phyloP scores from a whole-genome alignment of 148 eudicot genomes.

The Chenopodium album region DNA sequence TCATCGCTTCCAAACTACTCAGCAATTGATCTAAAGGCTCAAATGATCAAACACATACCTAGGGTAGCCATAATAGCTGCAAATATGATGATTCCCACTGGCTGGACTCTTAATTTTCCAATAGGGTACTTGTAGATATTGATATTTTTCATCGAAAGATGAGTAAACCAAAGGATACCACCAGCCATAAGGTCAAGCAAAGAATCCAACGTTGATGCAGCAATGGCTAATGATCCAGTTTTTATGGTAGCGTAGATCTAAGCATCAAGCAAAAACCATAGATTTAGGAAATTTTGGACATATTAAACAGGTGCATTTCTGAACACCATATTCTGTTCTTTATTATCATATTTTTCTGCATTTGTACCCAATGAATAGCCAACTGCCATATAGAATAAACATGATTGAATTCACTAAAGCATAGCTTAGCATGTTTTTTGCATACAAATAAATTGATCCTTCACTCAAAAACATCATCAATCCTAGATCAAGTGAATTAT shows the following conservation, averaged over 20 bases:
- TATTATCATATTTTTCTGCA: background rate
- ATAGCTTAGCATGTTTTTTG: background rate
- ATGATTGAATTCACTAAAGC: background rate
- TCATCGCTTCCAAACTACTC: background rate
- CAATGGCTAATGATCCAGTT: conserved; percentile 91
- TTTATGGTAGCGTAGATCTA: conserved; percentile 78
- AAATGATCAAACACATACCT: conserved; percentile 42
- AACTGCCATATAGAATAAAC: background rate
- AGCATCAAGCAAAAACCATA: conserved; percentile 6
- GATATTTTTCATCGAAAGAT: conserved; percentile 77
- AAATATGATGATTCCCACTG: conserved; percentile 88
- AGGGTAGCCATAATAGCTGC: conserved; percentile 98
- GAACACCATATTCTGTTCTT: background rate
- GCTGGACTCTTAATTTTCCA: conserved; percentile 93
- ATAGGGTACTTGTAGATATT: conserved; percentile 90
- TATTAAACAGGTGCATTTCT: background rate
- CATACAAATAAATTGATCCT: background rate
- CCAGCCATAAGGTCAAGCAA: conserved; percentile 96
- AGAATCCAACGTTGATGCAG: conserved; percentile 92
- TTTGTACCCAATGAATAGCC: background rate
- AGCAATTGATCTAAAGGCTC: background rate
- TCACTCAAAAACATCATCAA: conserved; percentile 6
- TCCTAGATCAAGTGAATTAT: background rate
- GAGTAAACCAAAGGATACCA: conserved; percentile 91
- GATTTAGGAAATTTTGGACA: background rate